phyloP scores from a whole-genome alignment of 495 filamentous ascomycete species.

The Penicillium argentinense region DNA sequence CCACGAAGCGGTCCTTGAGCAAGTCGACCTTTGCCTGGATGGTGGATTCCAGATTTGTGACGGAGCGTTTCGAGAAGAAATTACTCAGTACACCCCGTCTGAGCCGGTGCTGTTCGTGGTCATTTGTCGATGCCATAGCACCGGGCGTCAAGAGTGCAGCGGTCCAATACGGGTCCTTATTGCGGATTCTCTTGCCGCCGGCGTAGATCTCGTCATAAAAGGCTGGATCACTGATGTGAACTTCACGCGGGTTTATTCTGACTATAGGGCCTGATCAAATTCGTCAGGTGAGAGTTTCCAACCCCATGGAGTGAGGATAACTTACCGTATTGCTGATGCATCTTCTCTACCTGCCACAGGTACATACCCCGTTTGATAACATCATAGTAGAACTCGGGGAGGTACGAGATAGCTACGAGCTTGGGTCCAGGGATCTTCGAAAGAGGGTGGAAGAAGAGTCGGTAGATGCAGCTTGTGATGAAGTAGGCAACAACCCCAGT shows the following conservation, averaged over 20 bases:
- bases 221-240: slow-evolving; percentile 38
- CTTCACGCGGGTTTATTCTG: slow-evolving; percentile 38
- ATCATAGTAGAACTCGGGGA: slow-evolving; percentile 55
- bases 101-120: slow-evolving; percentile 44
- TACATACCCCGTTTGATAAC: slow-evolving; percentile 44
- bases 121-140: slow-evolving; percentile 46
- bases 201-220: slow-evolving; percentile 43
- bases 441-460: slow-evolving; percentile 40
- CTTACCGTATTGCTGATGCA: slow-evolving; percentile 48
- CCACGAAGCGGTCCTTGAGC: slow-evolving; percentile 34
- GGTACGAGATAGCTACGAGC: slow-evolving; percentile 41
- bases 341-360: slow-evolving; percentile 41
- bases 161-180: slow-evolving; percentile 35
- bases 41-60: slow-evolving; percentile 40
- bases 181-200: slow-evolving; percentile 22
- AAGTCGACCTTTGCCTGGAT: slow-evolving; percentile 44
- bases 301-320: neutral
- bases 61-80: slow-evolving; percentile 52
- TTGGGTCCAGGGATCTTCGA: slow-evolving; percentile 47
- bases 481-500: slow-evolving; percentile 1
- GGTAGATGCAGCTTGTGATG: slow-evolving; percentile 17
- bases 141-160: slow-evolving; percentile 17
- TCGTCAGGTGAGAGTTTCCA: neutral
- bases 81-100: slow-evolving; percentile 43
- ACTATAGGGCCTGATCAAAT: slow-evolving; percentile 39